Conservation (phyloP, 768 basidiomycete genomes). For the Tulasnella sp. region DNA sequence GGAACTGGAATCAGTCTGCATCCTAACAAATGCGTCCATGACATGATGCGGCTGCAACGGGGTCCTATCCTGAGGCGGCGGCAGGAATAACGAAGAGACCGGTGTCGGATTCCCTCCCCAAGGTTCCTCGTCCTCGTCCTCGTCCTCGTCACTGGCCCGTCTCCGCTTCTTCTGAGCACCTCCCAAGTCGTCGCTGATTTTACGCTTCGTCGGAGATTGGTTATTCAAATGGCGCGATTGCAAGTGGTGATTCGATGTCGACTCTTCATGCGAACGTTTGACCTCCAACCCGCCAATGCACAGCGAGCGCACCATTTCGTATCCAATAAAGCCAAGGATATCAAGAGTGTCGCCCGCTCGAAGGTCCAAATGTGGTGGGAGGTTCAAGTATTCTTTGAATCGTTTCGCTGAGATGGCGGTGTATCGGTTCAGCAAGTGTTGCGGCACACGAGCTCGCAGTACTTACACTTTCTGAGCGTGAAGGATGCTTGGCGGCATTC, state of each 20-base stretch:
- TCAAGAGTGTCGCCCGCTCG: constrained; percentile 91
- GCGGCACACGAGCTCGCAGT: background rate
- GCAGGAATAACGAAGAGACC: constrained; percentile 70
- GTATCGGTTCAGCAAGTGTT: constrained; percentile 4
- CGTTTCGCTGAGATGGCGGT: constrained; percentile 63
- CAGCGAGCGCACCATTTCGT: constrained; percentile 93
- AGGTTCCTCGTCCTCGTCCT: constrained; percentile 44
- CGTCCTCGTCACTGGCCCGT: constrained; percentile 55
- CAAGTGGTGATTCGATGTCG: constrained; percentile 34
- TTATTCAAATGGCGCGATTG: constrained; percentile 65
- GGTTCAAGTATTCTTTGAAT: constrained; percentile 90
- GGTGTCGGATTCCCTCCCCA: constrained; percentile 46
- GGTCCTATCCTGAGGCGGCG: constrained; percentile 75
- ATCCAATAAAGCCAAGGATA: constrained; percentile 94
- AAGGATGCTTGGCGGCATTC: constrained; percentile 96
- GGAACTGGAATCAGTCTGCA: constrained; percentile 84
- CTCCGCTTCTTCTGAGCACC: constrained; percentile 49
- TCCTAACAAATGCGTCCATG: constrained; percentile 83
- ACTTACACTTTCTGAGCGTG: constrained; percentile 88
- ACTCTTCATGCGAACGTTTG: constrained; percentile 71
- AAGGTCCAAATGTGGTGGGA: constrained; percentile 79
- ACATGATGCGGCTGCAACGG: constrained; percentile 81
- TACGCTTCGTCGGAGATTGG: constrained; percentile 48
- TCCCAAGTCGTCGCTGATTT: constrained; percentile 47
- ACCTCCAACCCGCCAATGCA: constrained; percentile 84